phyloP scores from a whole-genome alignment of 2,329 filamentous ascomycete species.

The Raffaelea deltoideospora region DNA sequence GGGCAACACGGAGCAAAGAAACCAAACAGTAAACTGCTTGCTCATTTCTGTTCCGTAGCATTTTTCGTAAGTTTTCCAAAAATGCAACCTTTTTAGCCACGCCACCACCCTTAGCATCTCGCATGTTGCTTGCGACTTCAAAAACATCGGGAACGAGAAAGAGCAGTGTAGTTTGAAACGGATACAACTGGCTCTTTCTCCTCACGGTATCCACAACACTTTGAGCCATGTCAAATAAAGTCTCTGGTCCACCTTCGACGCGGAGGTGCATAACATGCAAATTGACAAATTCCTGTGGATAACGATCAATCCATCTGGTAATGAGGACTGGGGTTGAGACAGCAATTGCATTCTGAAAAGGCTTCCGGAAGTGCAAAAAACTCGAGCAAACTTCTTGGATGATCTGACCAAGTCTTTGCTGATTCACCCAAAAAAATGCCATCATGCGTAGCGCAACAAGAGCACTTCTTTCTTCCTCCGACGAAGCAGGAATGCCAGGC shows the following conservation, averaged over 20 bases:
- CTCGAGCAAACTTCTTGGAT: slow-evolving; percentile 53
- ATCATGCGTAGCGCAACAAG: slow-evolving; percentile 43
- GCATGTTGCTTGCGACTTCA: slow-evolving; percentile 52
- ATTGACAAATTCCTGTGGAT: slow-evolving; percentile 48
- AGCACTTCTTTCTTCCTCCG: slow-evolving; percentile 35
- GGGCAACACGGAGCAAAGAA: slow-evolving; percentile 43
- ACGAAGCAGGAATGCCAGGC: slow-evolving; percentile 20
- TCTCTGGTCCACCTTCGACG: slow-evolving; percentile 51
- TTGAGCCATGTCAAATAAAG: slow-evolving; percentile 54
- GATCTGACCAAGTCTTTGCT: slow-evolving; percentile 42
- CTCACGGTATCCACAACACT: slow-evolving; percentile 42
- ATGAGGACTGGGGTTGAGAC: slow-evolving; percentile 48
- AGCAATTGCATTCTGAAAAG: slow-evolving; percentile 48
- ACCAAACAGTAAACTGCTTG: slow-evolving; percentile 53
- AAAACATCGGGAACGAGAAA: slow-evolving; percentile 55
- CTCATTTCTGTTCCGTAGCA: slow-evolving; percentile 48
- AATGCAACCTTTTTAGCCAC: slow-evolving; percentile 53
- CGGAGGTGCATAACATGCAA: slow-evolving; percentile 45
- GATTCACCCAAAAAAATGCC: slow-evolving; percentile 50
- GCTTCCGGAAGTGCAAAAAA: slow-evolving; percentile 50
- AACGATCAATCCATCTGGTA: slow-evolving; percentile 49
- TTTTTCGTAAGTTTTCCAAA: slow-evolving; percentile 46
- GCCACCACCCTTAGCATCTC: slow-evolving; percentile 45
- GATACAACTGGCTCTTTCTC: slow-evolving; percentile 40
- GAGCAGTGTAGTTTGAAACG: slow-evolving; percentile 46